Conservation (phyloP, 163 green algal species). For the Volvox carteri region DNA sequence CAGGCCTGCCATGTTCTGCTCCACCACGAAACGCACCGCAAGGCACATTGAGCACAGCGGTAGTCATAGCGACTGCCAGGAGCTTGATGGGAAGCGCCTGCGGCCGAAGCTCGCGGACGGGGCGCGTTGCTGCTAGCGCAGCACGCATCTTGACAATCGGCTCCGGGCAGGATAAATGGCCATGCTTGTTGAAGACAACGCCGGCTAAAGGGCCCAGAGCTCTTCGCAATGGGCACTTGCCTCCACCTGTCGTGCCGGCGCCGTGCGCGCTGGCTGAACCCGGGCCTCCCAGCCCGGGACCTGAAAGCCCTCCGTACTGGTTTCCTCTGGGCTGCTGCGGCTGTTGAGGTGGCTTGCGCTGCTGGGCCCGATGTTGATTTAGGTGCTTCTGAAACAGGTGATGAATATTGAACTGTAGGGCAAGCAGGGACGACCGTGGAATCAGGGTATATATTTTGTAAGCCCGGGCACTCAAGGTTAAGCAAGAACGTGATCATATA, state of each 20-base stretch:
- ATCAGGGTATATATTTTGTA: too few species aligned
- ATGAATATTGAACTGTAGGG: constrained; percentile 50
- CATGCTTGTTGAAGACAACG: constrained; percentile 76
- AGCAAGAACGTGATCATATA: not conserved
- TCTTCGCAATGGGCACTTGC: constrained; percentile 74
- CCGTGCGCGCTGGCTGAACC: not conserved
- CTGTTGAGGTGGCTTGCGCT: constrained; percentile 49
- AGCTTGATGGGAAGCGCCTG: constrained; percentile 82
- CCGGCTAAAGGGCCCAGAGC: constrained; percentile 75
- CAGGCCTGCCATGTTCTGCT: too few species aligned
- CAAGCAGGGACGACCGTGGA: too few species aligned
- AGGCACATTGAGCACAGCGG: constrained; percentile 88
- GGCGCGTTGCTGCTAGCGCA: constrained; percentile 77
- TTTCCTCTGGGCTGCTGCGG: not conserved
- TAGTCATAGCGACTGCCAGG: constrained; percentile 75
- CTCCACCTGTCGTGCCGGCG: constrained; percentile 29
- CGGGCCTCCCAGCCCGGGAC: constrained; percentile 28
- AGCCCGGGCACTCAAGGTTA: too few species aligned
- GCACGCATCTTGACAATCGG: constrained; percentile 88
- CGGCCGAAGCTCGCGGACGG: constrained; percentile 81
- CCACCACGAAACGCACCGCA: constrained; percentile 68
- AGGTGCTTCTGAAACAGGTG: constrained; percentile 42
- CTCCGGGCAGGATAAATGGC: constrained; percentile 82
- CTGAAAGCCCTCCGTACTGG: not conserved
- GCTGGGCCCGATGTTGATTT: constrained; percentile 68